Evolutionary conservation across 768 basidiomycete species (phyloP), one percentile per base, ranked within the genome.

Genomic region (Lyophyllum semitale): DNA sequence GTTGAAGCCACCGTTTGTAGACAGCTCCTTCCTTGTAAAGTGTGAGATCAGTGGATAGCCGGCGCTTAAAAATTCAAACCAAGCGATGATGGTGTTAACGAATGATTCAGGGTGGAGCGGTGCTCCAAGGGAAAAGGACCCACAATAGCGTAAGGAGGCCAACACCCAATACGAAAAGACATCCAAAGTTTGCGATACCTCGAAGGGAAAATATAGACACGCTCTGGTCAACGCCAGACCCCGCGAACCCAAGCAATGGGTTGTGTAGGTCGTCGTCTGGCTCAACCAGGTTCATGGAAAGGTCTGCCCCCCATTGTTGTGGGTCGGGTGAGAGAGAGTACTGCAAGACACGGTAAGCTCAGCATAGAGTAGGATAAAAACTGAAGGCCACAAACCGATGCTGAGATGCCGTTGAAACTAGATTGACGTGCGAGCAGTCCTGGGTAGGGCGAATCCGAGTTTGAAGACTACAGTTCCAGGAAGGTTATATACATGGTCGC

Each of bases 121-220:
- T 9, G 37, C 37, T 33, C 13, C 12, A 17, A 3, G 22, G 48
- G 18, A 42, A 13, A 27, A 61, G 72, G 79, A 70, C 87, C 70
- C 63, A 87, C 87, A 89, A 90, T 41, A 88, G 73, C 0, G 76
- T 71, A n/a, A 88, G 57, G 26, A 84, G 66, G 13, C 76, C 77
- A 54, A 68, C 44, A 20, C 74, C 70, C 15, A 89, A 63, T 47
- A 85, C 58, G 47, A 78, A 55, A 25, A 90, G 71, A 61, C 85
- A 89, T 1, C 86, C 81, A 6, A 86, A 66, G 65, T 91, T 90
- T 7, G 75, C 73, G 51, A 88, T 61, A 35, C 87, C 88, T 66
- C 86, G 73, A 38, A 68, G 60, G 5, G 82, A 80, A 56, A 80
- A 76, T 42, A 79, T 68, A 53, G 73, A 71, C 8, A 58, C 59